Evolutionary conservation across 2,329 filamentous ascomycete genomes (phyloP), one percentile per base, ranked within the genome.

Genomic region (Diatrype stigma): DNA sequence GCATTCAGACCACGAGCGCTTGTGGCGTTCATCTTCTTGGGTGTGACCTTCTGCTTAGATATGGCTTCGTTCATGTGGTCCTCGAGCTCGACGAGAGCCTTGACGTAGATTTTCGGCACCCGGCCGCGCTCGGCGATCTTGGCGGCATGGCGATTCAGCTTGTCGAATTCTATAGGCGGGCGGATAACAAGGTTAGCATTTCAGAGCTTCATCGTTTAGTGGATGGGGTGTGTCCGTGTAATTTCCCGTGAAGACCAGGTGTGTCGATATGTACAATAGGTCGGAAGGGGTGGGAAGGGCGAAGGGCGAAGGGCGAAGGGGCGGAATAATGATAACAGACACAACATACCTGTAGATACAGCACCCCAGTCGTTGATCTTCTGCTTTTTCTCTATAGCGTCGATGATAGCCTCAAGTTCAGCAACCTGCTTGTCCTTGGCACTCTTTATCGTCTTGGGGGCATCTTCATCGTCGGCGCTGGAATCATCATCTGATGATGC

Each of bases 21-120:
- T 67, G 87, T 94, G 56, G 92, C 91, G 76, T 96, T 99, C 92
- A 97, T 96, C 82, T 96, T 97, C 84, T 96, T 96, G 57, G 87
- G 85, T 2, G 89, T 89, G 61, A 95, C 89, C 79, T 99, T 99
- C 70, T 96, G 90, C 81, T 96, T 96, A 64, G 91, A 85, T 59
- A 96, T 82, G 22, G 92, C 86, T 78, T 99, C 95, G 68, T 92
- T 92, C 80, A 96, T 89, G 68, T 88, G 84, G 64, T 96, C 92
- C 75, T 99, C 94, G 58, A 99, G 80, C 68, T 99, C 93, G 63
- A 93, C 88, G 60, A 97, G 84, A 60, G 88, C 86, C 77, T 94
- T 92, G 73, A 99, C 86, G 75, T 96, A 99, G 56, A 87, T 74
- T 79, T 96, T 96, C 51, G 94, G 94, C 35, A 85, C 82, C 70